These are phyloP conservation scores for Penicillium angulare DNA, from an alignment of 495 filamentous ascomycete genomes.

Conservation along the genomic window DNA sequence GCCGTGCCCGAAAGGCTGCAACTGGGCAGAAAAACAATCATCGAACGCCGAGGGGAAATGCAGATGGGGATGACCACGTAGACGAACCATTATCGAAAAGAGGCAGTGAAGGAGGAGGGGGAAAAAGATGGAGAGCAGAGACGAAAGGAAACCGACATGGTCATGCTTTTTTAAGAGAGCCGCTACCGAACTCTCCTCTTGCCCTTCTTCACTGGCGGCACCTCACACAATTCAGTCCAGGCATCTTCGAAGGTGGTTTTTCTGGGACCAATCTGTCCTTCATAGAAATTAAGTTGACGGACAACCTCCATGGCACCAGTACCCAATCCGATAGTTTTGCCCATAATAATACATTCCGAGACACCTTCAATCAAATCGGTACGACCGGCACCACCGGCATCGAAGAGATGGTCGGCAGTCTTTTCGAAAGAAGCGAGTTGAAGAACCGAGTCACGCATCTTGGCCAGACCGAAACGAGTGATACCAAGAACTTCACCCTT, in stretches of 20 bases:
- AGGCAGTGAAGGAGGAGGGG: no score
- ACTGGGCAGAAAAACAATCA: conserved; percentile 9
- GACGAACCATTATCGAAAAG: no score
- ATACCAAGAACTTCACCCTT: conserved; percentile 98
- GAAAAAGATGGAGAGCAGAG: neutral
- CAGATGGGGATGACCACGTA: conserved; percentile 4
- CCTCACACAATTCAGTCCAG: conserved; percentile 52
- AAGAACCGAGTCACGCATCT: conserved; percentile 93
- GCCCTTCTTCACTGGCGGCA: conserved; percentile 17
- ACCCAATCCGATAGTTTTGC: conserved; percentile 84
- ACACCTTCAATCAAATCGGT: conserved; percentile 88
- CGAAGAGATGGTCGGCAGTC: conserved; percentile 96
- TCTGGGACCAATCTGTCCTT: conserved; percentile 60
- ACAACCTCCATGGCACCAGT: conserved; percentile 92
- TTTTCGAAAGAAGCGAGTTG: conserved; percentile 98
- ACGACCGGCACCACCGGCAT: conserved; percentile 88
- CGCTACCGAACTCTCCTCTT: conserved; percentile 24
- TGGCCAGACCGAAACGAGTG: conserved; percentile 91
- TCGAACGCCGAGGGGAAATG: conserved; percentile 28
- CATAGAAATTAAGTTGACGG: conserved; percentile 65
- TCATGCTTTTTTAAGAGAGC: neutral
- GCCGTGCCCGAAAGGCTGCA: conserved; percentile 5
- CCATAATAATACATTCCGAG: conserved; percentile 97
- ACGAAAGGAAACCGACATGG: neutral
- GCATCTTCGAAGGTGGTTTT: conserved; percentile 75